Evolutionary conservation across 371 early-diverging fungal genomes (phyloP), one percentile per base, ranked within the genome.

Genomic region (Entomophthora muscae): DNA sequence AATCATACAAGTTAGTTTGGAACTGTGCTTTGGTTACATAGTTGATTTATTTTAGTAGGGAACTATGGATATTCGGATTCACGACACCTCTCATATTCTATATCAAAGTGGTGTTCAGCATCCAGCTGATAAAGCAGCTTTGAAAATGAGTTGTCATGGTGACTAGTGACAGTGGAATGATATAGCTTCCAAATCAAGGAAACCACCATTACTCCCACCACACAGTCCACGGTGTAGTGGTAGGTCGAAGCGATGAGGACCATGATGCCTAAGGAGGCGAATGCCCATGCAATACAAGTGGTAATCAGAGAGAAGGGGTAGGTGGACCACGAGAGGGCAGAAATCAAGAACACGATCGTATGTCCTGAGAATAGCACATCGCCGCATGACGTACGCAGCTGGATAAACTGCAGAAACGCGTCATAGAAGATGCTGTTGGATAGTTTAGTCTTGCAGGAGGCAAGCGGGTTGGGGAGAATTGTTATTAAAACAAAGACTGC

Each of bases 351-450:
- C 32, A 59, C 42, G 24, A 59, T 33, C n/a, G 59, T 59, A 24
- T 59, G 59, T 1, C 59, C 59, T 2, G 59, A 59, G 24, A 32
- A 59, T 23, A 59, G 17, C 1, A 59, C 17, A 59, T 59, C 59
- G 1, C 59, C 59, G 26, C 59, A 59, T 23, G 59, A 59, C 2
- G 26, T 7, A 17, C 42, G 31, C 3, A 21, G 23, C 26, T 59
- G 59, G 24, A 59, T 31, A 22, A 59, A 7, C 13, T 33, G 17
- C 22, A 23, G 2, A 27, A 59, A 12, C 10, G 33, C 33, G 33
- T 59, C 5, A 2, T 13, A 33, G 24, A 29, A 10, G 57, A n/a
- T n/a, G 29, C 31, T 57, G 3, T 27, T 27, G n/a, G 26, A 29
- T 24, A 57, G 26, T 29, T 57, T 31, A 3, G 57, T 17, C 17